Evolutionary conservation across 257 asterid genomes (phyloP).

Genomic region (Asclepias syriaca): DNA sequence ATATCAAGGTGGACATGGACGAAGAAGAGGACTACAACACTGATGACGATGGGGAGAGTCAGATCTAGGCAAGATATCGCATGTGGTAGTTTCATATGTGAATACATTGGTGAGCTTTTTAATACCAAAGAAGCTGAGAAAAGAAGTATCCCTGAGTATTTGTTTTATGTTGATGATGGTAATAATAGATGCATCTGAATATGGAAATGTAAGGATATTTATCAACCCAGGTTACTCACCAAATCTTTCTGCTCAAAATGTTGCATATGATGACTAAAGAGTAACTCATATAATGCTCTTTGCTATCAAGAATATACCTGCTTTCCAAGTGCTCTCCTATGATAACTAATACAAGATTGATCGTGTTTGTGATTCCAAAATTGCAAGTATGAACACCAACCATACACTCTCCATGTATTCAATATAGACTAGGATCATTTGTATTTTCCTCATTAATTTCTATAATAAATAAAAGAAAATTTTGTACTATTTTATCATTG

Average conservation of each 20-base stretch:
- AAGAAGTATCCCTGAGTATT: constrained; percentile 9
- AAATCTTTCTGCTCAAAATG: constrained; percentile 33
- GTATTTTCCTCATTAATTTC: no score
- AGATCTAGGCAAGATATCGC: constrained; percentile 32
- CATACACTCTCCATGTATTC: no score
- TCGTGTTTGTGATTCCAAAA: constrained; percentile 17
- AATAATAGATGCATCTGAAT: constrained; percentile 35
- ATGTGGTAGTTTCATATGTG: constrained; percentile 49
- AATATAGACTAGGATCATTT: no score
- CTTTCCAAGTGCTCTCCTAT: constrained; percentile 40
- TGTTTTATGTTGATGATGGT: constrained; percentile 11
- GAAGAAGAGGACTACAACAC: no score
- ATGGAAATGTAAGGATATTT: constrained; percentile 57
- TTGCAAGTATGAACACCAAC: no score
- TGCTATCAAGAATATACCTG: constrained; percentile 41
- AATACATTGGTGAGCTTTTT: constrained; percentile 40
- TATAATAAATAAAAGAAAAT: no score
- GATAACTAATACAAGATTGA: constrained; percentile 25
- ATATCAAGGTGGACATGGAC: no score
- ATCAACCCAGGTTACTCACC: constrained; percentile 40
- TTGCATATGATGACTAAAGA: constrained; percentile 35
- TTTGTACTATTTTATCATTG: no score
- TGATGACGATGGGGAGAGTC: constrained; percentile 34
- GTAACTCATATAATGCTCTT: constrained; percentile 51
- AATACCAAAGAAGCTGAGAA: constrained; percentile 22